Percentiles rank a stretch among this genome's conserved stretches.
These are phyloP conservation scores for Solanum chmielewskii DNA, from an alignment of 257 asterid species.

Conservation along the genomic window DNA sequence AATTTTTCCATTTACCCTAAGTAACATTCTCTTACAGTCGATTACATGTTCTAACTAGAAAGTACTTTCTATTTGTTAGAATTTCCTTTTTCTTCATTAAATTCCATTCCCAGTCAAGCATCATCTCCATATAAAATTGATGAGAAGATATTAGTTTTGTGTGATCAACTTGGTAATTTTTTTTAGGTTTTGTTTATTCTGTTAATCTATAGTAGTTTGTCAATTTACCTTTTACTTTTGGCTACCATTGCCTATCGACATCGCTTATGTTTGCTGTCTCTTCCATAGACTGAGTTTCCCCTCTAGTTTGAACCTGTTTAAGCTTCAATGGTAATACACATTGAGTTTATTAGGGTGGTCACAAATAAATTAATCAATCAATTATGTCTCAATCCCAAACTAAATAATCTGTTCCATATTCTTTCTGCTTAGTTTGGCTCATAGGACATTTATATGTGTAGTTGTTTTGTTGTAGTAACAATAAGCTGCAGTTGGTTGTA, in stretches of 20 bases:
- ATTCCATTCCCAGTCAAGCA: background rate
- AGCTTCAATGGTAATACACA: background rate
- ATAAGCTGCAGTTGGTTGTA: background rate
- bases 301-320: background rate
- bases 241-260: background rate
- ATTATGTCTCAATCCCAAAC: background rate
- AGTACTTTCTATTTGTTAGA: background rate
- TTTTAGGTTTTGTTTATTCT: background rate
- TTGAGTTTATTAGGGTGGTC: background rate
- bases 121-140: background rate
- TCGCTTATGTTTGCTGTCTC: background rate
- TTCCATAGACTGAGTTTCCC: background rate
- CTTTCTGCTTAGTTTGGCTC: background rate
- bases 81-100: background rate
- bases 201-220: background rate
- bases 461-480: background rate
- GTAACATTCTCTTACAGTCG: background rate
- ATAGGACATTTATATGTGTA: background rate
- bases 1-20: background rate
- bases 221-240: background rate
- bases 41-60: background rate
- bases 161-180: background rate
- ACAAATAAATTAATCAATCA: background rate
- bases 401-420: background rate
- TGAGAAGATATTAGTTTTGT: background rate